Evolutionary conservation across 805 yeast species (phyloP), one percentile per base, ranked within the genome.

Genomic region (Cyberlindnera nakhonratchasimensis): DNA sequence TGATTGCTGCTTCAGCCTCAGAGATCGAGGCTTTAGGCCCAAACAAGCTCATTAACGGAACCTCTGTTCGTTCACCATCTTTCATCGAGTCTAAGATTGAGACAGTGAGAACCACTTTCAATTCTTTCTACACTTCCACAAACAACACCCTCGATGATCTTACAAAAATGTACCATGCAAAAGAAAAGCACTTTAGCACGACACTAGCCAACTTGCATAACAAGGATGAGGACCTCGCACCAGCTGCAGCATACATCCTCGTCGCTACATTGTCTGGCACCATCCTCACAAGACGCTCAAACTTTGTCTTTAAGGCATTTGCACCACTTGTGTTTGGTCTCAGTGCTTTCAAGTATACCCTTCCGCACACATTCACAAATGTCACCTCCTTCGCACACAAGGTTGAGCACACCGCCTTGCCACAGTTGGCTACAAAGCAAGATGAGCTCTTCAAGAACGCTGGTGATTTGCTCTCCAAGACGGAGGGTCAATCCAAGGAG

Each of bases 261-360:
- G 75, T 86, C 22, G 89, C 87, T 12, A 72, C 79, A 2, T 69
- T 88, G 41, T 66, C 87, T 7, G 96, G 96, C 29, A 74, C 83
- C 34, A 80, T 87, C 39, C 53, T 80, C 37, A 77, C 93, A 2
- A 83, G 95, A 55, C 78, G 81, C 53, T 71, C 84, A 44, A 78
- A 78, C 43, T 50, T 80, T 18, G 39, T 80, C 2, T 56, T 83
- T 11, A 77, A 80, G 54, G 67, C 72, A 3, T 47, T 74, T 1
- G 65, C 75, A 13, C 96, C 96, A 2, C 42, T 80, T 3, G 64
- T 68, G 0, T 71, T 82, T 40, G 93, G 90, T 12, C 47, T 74
- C 22, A 73, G 67, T 6, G 79, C 91, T 1, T 86, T 88, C 65
- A 75, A 69, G 46, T 71, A 75, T 59, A 80, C 85, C 53, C 71